Evolutionary conservation across 345 rosid species (phyloP), one percentile per base, ranked within the genome.

Genomic region (Kandelia obovata): DNA sequence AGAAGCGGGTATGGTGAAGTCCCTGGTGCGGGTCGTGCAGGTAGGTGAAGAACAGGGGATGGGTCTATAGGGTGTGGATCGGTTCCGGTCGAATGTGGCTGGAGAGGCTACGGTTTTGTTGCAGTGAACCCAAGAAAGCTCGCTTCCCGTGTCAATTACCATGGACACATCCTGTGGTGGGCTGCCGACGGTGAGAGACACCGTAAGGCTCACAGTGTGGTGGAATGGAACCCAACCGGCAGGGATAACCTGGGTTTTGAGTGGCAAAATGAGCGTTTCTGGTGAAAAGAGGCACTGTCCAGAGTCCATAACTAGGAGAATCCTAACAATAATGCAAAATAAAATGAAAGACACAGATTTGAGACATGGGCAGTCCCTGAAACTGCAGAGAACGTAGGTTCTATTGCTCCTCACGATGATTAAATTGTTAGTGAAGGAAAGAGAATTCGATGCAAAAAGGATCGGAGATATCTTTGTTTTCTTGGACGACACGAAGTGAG

Each of bases 81-180:
- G 87, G 74, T 63, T 80, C 72, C 89, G 89, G 84, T 90, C 83
- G 61, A 89, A 90, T 0, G 77, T n/a, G 9, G 58, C 7, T 69
- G 87, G 85, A 71, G 73, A 73, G 11, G 60, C 52, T 9, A 59
- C 67, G 27, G 72, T 75, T 26, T 69, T 82, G 85, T 86, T 89
- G 75, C 98, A 93, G n/a, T 82, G 88, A 32, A 90, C 85, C 98
- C 98, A 92, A 20, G 92, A 83, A 76, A 88, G 96, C 71, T 92
- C 98, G 67, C 95, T 88, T 19, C 98, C 96, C 3, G 98, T 92
- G 87, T 92, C 96, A 34, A 92, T 70, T 47, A 88, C 98, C 92
- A 92, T 83, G 73, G 98, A 80, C 60, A 88, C 88, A 71, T 87
- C 87, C 70, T 92, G 96, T 11, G 98, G 96, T 15, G 96, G 98